Percentiles rank a stretch among this genome's conserved stretches.
Evolutionary conservation across 352 stramenopile species (phyloP).

Genomic region (Phytophthora cajani): DNA sequence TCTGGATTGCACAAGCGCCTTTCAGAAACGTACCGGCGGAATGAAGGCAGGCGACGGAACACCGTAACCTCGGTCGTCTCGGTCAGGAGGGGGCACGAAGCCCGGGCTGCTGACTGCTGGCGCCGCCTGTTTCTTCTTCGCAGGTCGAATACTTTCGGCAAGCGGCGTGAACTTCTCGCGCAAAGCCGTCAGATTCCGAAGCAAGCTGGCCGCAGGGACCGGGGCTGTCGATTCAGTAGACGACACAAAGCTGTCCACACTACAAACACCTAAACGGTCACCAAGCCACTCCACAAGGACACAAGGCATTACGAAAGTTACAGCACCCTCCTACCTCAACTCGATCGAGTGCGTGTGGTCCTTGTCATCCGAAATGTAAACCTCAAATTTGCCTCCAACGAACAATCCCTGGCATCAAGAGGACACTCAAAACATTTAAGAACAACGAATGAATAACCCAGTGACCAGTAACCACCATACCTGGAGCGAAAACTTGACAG

Average conservation of each 20-base stretch:
- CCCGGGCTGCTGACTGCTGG: conserved; percentile 12
- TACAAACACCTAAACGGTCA: conserved; percentile 12
- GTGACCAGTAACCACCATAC: too few species aligned
- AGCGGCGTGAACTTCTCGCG: conserved; percentile 64
- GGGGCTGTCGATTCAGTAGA: conserved; percentile 22
- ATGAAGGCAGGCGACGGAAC: conserved; percentile 40
- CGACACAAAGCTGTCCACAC: conserved; percentile 48
- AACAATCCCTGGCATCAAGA: conserved; percentile 57
- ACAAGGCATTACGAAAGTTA: background rate
- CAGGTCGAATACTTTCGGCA: conserved; percentile 55
- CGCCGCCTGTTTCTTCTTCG: conserved; percentile 39
- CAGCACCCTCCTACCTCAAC: conserved; percentile 50
- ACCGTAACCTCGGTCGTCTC: conserved; percentile 21
- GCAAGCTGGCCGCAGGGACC: conserved; percentile 44
- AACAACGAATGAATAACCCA: too few species aligned
- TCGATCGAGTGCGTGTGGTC: conserved; percentile 78
- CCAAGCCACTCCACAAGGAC: too few species aligned
- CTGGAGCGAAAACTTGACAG: conserved; percentile 60
- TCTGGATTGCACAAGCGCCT: background rate
- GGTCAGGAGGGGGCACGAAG: conserved; percentile 19
- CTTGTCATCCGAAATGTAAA: conserved; percentile 78
- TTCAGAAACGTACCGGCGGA: conserved; percentile 33
- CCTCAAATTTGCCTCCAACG: conserved; percentile 77
- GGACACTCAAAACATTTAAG: too few species aligned
- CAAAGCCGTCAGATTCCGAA: conserved; percentile 63